Evolutionary conservation across 352 stramenopile species (phyloP), one percentile per base, ranked within the genome.

Genomic region (Pythium aristosporum): DNA sequence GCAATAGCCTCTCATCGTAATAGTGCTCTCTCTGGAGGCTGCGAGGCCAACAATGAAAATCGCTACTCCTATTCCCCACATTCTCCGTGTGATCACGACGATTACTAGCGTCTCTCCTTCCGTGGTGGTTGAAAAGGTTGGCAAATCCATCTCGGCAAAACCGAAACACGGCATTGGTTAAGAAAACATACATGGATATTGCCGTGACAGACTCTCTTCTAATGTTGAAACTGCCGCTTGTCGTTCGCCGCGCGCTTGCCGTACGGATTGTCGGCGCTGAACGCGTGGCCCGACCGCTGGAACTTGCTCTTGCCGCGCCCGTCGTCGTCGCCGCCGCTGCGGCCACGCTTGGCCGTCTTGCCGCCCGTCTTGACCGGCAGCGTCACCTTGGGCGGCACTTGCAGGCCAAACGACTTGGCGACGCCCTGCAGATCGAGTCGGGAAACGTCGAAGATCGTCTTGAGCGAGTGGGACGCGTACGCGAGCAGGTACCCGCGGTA

Each of bases 391-490:
- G 98, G 98, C 28, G 97, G 98, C 61, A 98, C 89, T 8, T 92
- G 92, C 37, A 99, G 98, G 28, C 98, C 97, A 75, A 99, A 99
- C 8, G 96, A 97, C 67, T 94, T 94, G 42, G 96, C 96, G n/a
- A 99, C 93, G 5, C 80, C 86, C 79, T 98, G 90, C 61, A 99
- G 79, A 73, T 99, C 97, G 12, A 99, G 76, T 49, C 95, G 84
- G 67, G 98, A 88, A 0, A 99, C 97, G 74, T 99, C 94, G 74
- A 99, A 99, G 71, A 99, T 98, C 62, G 98, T 92, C 72, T 99
- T 98, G 70, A 99, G 88, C 30, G 91, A 96, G 77, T 99, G 98
- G 54, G 90, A 98, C 3, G 97, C 94, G 80, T 99, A 99, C 15
- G 96, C 93, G 16, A 99, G 67, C 51, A 99, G 73, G 76, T 99